Evolutionary conservation across 257 asterid genomes (phyloP).

Genomic region (Solanum piurae): DNA sequence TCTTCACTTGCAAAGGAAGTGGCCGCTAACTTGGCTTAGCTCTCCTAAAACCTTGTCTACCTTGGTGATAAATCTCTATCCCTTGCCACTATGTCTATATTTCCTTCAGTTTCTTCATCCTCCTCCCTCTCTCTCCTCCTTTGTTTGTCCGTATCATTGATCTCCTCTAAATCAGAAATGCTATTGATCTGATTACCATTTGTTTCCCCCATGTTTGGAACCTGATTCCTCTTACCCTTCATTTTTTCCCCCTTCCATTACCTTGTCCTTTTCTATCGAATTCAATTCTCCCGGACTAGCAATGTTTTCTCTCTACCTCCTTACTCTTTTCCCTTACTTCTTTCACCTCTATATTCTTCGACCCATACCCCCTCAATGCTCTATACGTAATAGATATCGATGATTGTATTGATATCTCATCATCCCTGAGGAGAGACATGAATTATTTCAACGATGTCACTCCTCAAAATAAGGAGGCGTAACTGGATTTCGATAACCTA

Average conservation of each 20-base stretch:
- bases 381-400: slow-evolving; percentile 25
- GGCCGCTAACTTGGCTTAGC: not conserved
- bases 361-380: not conserved
- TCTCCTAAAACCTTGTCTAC: too few species aligned
- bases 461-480: too few species aligned
- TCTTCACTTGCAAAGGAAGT: not conserved
- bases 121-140: not conserved
- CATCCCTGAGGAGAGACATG: slow-evolving; percentile 1
- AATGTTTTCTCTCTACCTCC: too few species aligned
- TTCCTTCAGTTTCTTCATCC: not conserved
- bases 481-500: too few species aligned
- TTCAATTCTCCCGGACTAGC: not conserved
- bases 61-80: not conserved
- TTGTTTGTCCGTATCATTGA: too few species aligned
- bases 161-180: not conserved
- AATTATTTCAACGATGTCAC: not conserved
- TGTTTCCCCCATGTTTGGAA: not conserved
- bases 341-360: not conserved
- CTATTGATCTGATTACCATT: too few species aligned
- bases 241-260: not conserved
- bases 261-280: not conserved
- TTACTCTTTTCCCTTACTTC: not conserved
- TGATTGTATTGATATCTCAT: not conserved
- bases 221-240: not conserved
- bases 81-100: not conserved